phyloP scores from a whole-genome alignment of 805 yeast species.

The Blastobotrys muscicola region DNA sequence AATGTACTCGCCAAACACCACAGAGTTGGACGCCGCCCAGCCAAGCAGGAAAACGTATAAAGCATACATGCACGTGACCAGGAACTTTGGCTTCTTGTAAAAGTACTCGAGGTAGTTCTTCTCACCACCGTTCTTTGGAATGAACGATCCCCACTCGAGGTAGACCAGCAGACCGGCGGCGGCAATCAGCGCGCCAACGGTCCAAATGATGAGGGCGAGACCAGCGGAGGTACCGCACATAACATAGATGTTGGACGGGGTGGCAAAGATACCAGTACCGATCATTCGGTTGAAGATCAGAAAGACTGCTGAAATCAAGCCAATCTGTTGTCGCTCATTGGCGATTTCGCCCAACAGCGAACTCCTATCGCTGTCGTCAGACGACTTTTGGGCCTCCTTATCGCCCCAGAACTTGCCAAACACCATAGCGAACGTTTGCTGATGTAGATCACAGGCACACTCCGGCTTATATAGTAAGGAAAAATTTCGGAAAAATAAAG shows the following conservation, averaged over 20 bases:
- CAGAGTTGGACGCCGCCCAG: constrained; percentile 80
- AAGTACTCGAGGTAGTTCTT: constrained; percentile 70
- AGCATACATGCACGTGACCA: constrained; percentile 57
- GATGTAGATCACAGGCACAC: not conserved
- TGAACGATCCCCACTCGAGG: constrained; percentile 71
- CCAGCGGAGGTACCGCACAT: constrained; percentile 59
- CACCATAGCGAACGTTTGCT: constrained; percentile 1
- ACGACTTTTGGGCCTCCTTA: not conserved
- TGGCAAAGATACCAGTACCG: constrained; percentile 70
- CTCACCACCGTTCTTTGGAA: constrained; percentile 81
- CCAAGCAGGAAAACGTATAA: constrained; percentile 67
- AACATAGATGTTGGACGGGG: constrained; percentile 48
- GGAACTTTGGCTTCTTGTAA: constrained; percentile 56
- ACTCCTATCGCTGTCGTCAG: not conserved
- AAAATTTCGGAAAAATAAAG: not conserved
- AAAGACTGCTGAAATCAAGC: constrained; percentile 52
- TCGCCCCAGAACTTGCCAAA: not conserved
- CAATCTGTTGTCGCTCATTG: constrained; percentile 27
- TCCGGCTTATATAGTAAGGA: not conserved
- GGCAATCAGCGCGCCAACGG: constrained; percentile 63
- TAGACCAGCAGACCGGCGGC: constrained; percentile 56
- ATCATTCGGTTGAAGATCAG: constrained; percentile 59
- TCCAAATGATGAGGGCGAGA: constrained; percentile 61
- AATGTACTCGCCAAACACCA: constrained; percentile 70
- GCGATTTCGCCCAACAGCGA: not conserved